Evolutionary conservation across 371 early-diverging fungal genomes (phyloP).

Genomic region (Mucor plumbeus): DNA sequence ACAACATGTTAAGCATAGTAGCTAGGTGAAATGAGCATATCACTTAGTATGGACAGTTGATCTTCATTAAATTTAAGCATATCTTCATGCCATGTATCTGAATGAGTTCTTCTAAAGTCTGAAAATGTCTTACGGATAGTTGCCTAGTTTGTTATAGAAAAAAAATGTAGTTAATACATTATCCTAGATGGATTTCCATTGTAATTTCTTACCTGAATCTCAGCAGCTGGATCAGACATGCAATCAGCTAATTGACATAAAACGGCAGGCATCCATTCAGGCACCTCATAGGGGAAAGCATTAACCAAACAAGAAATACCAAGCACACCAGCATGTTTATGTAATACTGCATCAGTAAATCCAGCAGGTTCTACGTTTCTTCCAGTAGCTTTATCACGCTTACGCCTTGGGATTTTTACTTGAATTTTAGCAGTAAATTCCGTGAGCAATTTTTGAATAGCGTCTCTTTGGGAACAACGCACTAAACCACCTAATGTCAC

Average conservation of each 20-base stretch:
- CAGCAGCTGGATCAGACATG: slow-evolving; percentile 85
- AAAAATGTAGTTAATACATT: not conserved
- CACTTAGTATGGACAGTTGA: slow-evolving; percentile 78
- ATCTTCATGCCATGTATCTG: slow-evolving; percentile 94
- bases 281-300: slow-evolving; percentile 93
- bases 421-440: slow-evolving; percentile 42
- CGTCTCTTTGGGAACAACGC: slow-evolving; percentile 82
- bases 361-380: slow-evolving; percentile 55
- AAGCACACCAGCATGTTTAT: slow-evolving; percentile 87
- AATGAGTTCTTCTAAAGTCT: slow-evolving; percentile 91
- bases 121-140: slow-evolving; percentile 88
- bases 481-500: slow-evolving; percentile 85
- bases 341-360: slow-evolving; percentile 65
- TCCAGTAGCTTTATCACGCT: slow-evolving; percentile 45
- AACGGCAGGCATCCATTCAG: slow-evolving; percentile 88
- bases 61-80: slow-evolving; percentile 76
- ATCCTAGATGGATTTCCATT: not conserved
- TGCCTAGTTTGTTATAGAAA: slow-evolving; percentile 44
- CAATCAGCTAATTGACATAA: slow-evolving; percentile 77
- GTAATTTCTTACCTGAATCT: slow-evolving; percentile 66
- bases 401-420: slow-evolving; percentile 52
- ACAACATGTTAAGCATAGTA: slow-evolving; percentile 67
- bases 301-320: slow-evolving; percentile 85
- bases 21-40: slow-evolving; percentile 87
- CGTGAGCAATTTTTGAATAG: slow-evolving; percentile 61